Evolutionary conservation across 768 basidiomycete genomes (phyloP).

Genomic region (Suillus spraguei): DNA sequence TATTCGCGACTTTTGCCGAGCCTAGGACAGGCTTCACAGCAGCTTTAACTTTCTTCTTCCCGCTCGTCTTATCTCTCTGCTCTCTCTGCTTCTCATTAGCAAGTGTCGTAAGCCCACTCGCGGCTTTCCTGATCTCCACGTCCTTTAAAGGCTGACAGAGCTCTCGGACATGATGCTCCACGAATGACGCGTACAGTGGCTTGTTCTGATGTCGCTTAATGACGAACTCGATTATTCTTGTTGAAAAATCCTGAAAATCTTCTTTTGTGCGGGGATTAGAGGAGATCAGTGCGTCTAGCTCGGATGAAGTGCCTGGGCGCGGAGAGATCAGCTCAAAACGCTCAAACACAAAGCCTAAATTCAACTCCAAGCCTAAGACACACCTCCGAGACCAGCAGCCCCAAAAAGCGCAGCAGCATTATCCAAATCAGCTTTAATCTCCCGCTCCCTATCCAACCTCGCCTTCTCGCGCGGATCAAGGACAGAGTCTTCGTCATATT

Average conservation of each 20-base stretch:
- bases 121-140: constrained; percentile 89
- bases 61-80: constrained; percentile 79
- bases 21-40: constrained; percentile 76
- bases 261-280: constrained; percentile 87
- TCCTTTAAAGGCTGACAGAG: constrained; percentile 81
- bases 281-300: constrained; percentile 72
- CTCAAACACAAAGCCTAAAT: neutral
- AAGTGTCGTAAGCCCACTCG: constrained; percentile 79
- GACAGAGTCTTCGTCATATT: constrained; percentile 74
- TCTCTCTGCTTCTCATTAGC: constrained; percentile 97
- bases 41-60: constrained; percentile 87
- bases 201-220: constrained; percentile 80
- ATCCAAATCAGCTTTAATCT: constrained; percentile 85
- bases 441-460: constrained; percentile 73
- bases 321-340: neutral
- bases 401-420: constrained; percentile 86
- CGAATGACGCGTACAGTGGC: constrained; percentile 81
- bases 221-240: constrained; percentile 71
- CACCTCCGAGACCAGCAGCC: constrained; percentile 64
- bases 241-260: constrained; percentile 78
- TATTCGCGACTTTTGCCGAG: constrained; percentile 63
- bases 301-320: constrained; percentile 61
- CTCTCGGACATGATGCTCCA: constrained; percentile 81
- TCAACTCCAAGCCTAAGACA: constrained; percentile 17
- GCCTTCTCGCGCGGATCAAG: constrained; percentile 82